Percentiles rank a stretch among this genome's conserved stretches.
phyloP scores from a whole-genome alignment of 2,329 filamentous ascomycete genomes.

The Sclerotinia borealis region DNA sequence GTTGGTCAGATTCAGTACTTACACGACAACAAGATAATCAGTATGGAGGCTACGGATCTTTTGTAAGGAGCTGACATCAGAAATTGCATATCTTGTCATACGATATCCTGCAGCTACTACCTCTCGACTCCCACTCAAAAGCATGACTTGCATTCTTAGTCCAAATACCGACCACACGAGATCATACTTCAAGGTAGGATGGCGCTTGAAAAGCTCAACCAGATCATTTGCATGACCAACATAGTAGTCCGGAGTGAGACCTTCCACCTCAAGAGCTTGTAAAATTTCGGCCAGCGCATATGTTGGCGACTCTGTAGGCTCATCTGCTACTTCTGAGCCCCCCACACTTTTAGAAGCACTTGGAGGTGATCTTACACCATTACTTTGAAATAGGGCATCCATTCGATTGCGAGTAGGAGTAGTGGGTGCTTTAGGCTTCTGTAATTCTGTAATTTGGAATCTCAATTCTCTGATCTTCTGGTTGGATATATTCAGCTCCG shows the following conservation, averaged over 20 bases:
- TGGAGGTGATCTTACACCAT: constrained; percentile 49
- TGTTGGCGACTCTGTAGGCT: constrained; percentile 77
- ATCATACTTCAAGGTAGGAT: constrained; percentile 93
- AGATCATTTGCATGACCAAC: constrained; percentile 86
- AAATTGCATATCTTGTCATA: constrained; percentile 89
- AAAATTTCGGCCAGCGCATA: constrained; percentile 86
- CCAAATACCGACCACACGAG: constrained; percentile 95
- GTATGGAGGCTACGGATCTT: constrained; percentile 85
- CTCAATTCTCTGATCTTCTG: constrained; percentile 57
- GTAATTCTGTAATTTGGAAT: constrained; percentile 54
- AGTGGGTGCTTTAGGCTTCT: constrained; percentile 43
- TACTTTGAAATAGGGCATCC: constrained; percentile 42
- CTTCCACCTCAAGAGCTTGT: constrained; percentile 80
- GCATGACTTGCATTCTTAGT: constrained; percentile 87
- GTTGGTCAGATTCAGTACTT: constrained; percentile 24
- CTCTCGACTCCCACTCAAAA: constrained; percentile 90
- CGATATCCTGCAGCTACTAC: constrained; percentile 93
- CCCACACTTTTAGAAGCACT: constrained; percentile 50
- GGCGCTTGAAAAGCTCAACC: constrained; percentile 91
- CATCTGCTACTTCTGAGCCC: constrained; percentile 55
- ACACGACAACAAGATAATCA: constrained; percentile 82
- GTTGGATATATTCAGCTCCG: constrained; percentile 86
- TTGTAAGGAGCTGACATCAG: constrained; percentile 80
- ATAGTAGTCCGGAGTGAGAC: constrained; percentile 90
- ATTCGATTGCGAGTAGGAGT: constrained; percentile 45